Percentiles rank a stretch among this genome's conserved stretches.
Conservation (phyloP, 169 alveolate genomes). For the Plasmodium chabaudi region DNA sequence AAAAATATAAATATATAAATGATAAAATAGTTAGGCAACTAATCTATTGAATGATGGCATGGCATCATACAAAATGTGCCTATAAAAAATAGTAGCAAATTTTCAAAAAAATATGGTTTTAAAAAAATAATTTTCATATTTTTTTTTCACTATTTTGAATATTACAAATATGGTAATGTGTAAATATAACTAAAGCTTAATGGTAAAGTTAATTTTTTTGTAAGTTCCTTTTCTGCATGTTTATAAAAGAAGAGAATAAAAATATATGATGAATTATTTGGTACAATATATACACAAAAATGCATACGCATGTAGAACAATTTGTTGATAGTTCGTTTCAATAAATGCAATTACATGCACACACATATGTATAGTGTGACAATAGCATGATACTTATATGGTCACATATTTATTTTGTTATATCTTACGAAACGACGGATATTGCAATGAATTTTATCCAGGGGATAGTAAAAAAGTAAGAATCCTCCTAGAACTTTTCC, state of each 20-base stretch:
- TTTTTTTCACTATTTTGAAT: conserved; percentile 3
- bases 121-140: background rate
- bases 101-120: too few relatives aligned
- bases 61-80: too few relatives aligned
- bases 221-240: conserved; percentile 50
- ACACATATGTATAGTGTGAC: background rate
- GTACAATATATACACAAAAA: background rate
- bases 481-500: conserved; percentile 71
- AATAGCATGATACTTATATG: too few relatives aligned
- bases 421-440: conserved; percentile 71
- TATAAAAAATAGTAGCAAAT: too few relatives aligned
- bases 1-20: too few relatives aligned
- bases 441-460: conserved; percentile 76
- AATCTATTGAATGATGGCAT: too few relatives aligned
- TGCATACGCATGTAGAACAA: background rate
- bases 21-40: too few relatives aligned
- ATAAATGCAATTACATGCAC: background rate
- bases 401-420: too few relatives aligned
- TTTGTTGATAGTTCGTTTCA: background rate
- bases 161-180: background rate
- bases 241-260: background rate
- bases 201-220: conserved; percentile 10
- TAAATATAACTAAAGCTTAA: background rate
- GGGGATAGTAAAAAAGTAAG: conserved; percentile 75
- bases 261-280: background rate